phyloP scores from a whole-genome alignment of 768 basidiomycete genomes.

The Gautieria morchelliformis region DNA sequence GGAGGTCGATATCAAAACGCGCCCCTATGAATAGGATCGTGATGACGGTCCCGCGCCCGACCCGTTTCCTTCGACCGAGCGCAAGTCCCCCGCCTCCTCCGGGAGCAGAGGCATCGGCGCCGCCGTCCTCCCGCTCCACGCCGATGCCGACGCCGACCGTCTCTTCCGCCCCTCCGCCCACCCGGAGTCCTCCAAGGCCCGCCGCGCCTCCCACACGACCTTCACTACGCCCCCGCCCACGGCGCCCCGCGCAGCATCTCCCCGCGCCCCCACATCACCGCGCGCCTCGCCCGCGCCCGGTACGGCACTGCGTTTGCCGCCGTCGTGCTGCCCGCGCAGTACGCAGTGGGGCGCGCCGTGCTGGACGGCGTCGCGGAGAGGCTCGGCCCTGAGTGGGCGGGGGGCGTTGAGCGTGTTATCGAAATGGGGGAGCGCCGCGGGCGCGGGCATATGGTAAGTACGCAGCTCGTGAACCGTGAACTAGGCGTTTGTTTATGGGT shows the following conservation, averaged over 20 bases:
- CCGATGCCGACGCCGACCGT: slow-evolving; percentile 64
- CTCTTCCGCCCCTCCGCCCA: slow-evolving; percentile 35
- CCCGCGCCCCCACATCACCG: slow-evolving; percentile 6
- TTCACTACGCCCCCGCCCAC: slow-evolving; percentile 4
- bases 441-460: slow-evolving; percentile 73
- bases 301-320: slow-evolving; percentile 82
- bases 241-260: background rate
- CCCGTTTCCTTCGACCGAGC: slow-evolving; percentile 20
- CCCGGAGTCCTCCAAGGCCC: background rate
- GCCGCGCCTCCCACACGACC: background rate
- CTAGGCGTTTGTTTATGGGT: background rate
- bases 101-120: slow-evolving; percentile 67
- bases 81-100: slow-evolving; percentile 72
- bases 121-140: slow-evolving; percentile 61
- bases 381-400: slow-evolving; percentile 46
- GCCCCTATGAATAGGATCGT: background rate
- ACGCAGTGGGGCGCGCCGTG: slow-evolving; percentile 67
- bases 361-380: slow-evolving; percentile 58
- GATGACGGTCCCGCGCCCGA: slow-evolving; percentile 12
- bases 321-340: slow-evolving; percentile 79
- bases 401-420: slow-evolving; percentile 46
- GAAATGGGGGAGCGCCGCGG: slow-evolving; percentile 81
- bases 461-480: background rate
- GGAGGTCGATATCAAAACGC: background rate
- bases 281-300: slow-evolving; percentile 25